Conservation (phyloP, 495 filamentous ascomycete species). For the Cairneyella variabilis region DNA sequence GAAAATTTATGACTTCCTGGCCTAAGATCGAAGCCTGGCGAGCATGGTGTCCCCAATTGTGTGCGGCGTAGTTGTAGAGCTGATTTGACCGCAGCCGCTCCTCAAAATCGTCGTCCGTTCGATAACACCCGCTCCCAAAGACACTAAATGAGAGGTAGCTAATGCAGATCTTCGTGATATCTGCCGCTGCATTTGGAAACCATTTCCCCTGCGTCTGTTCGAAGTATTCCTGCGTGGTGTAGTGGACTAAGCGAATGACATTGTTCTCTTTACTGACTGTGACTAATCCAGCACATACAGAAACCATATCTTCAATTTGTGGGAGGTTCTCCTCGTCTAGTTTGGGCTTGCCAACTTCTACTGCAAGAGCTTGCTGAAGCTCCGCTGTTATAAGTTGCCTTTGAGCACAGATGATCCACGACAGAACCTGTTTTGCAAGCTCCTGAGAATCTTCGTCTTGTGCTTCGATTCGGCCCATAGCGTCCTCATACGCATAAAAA, state of each 20-base stretch:
- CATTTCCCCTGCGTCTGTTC: constrained; percentile 29
- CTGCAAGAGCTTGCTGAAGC: constrained; percentile 14
- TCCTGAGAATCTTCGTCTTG: constrained; percentile 25
- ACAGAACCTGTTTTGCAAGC: no score
- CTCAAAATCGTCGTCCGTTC: no score
- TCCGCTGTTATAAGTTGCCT: constrained; percentile 15
- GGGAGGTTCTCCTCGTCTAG: no score
- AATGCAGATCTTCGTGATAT: constrained; percentile 36
- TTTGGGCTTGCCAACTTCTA: constrained; percentile 22
- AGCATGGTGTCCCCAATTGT: no score
- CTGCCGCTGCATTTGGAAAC: constrained; percentile 31
- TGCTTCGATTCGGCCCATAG: constrained; percentile 18
- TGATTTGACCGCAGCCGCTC: constrained; percentile 19
- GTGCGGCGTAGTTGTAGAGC: no score
- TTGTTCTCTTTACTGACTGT: constrained; percentile 41
- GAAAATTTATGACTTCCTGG: constrained; percentile 13
- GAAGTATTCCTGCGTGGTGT: no score
- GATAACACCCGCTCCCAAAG: no score
- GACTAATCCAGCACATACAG: no score
- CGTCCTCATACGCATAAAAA: no score
- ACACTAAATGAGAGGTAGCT: constrained; percentile 35
- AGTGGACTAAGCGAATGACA: constrained; percentile 52
- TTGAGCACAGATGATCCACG: no score
- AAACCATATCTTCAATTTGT: no score
- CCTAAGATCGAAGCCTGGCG: constrained; percentile 2